Evolutionary conservation across 805 yeast species (phyloP).

Genomic region (Candida insectorum): DNA sequence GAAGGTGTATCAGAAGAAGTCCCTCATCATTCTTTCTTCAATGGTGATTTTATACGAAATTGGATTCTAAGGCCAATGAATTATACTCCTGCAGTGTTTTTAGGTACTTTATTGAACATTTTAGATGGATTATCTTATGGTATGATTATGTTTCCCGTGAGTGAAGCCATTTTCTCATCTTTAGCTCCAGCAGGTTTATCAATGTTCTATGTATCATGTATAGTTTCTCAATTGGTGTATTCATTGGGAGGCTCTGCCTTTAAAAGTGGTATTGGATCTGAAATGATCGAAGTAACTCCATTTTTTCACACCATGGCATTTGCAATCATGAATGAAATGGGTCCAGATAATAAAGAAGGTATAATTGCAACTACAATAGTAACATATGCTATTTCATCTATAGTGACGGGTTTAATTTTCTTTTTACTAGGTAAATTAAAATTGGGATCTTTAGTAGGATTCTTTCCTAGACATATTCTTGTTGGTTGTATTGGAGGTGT

Average conservation of each 20-base stretch:
- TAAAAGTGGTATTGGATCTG: slow-evolving; percentile 90
- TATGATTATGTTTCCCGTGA: slow-evolving; percentile 93
- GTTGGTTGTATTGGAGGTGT: slow-evolving; percentile 99
- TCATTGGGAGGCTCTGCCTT: slow-evolving; percentile 91
- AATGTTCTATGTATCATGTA: slow-evolving; percentile 89
- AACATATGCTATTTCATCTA: slow-evolving; percentile 76
- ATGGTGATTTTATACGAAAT: slow-evolving; percentile 7
- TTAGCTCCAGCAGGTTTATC: slow-evolving; percentile 89
- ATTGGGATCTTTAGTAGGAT: slow-evolving; percentile 85
- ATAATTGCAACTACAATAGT: slow-evolving; percentile 83
- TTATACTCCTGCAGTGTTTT: slow-evolving; percentile 74
- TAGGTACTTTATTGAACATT: slow-evolving; percentile 82
- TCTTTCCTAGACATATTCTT: slow-evolving; percentile 92
- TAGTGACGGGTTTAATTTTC: slow-evolving; percentile 84
- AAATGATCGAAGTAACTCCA: slow-evolving; percentile 99
- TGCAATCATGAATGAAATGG: slow-evolving; percentile 56
- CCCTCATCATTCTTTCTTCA: slow-evolving; percentile 1
- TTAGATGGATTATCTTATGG: slow-evolving; percentile 95
- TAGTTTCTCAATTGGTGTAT: slow-evolving; percentile 84
- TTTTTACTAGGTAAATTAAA: slow-evolving; percentile 70
- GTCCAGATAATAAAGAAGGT: slow-evolving; percentile 45
- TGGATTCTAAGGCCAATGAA: slow-evolving; percentile 35
- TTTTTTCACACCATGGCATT: slow-evolving; percentile 95
- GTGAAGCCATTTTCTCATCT: slow-evolving; percentile 70
- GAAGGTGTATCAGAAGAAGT: slow-evolving; percentile 4